A percentile compares a stretch with the other conserved stretches of the same genome.
phyloP scores from a whole-genome alignment of 352 stramenopile genomes.

The Phytophthora fragariae region DNA sequence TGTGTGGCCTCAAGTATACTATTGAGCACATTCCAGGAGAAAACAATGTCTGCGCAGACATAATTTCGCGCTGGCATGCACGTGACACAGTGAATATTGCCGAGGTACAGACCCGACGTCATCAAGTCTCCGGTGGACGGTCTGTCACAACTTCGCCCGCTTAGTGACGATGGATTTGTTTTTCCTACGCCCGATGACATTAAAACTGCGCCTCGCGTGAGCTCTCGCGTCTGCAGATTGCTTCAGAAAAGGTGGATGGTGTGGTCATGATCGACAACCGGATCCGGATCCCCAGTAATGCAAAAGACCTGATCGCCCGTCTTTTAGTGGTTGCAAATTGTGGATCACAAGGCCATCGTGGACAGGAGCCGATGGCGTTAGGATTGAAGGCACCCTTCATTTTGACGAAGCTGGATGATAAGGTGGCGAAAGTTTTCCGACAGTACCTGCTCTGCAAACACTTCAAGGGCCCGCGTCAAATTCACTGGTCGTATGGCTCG shows the following conservation, averaged over 20 bases:
- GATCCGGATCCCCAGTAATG: conserved; percentile 1
- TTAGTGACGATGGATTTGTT: neutral
- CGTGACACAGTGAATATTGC: conserved; percentile 5
- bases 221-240: neutral
- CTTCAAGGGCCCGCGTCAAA: conserved; percentile 6
- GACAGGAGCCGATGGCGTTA: neutral
- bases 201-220: neutral
- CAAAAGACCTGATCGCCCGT: conserved; percentile 12
- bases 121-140: neutral
- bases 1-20: conserved; percentile 16
- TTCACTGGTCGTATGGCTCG: conserved; percentile 9
- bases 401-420: neutral
- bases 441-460: conserved; percentile 23
- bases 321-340: conserved; percentile 18
- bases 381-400: neutral
- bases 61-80: conserved; percentile 12
- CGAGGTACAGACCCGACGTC: conserved; percentile 9
- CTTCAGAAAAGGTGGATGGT: conserved; percentile 12
- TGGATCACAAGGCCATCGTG: conserved; percentile 18
- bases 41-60: conserved; percentile 15
- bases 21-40: conserved; percentile 27
- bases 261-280: neutral
- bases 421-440: neutral
- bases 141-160: conserved; percentile 1
- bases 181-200: conserved; percentile 14